Base-by-base conservation (phyloP, 202 grass and related monocot species). In the Bolboschoenoplectus hybrid region DNA sequence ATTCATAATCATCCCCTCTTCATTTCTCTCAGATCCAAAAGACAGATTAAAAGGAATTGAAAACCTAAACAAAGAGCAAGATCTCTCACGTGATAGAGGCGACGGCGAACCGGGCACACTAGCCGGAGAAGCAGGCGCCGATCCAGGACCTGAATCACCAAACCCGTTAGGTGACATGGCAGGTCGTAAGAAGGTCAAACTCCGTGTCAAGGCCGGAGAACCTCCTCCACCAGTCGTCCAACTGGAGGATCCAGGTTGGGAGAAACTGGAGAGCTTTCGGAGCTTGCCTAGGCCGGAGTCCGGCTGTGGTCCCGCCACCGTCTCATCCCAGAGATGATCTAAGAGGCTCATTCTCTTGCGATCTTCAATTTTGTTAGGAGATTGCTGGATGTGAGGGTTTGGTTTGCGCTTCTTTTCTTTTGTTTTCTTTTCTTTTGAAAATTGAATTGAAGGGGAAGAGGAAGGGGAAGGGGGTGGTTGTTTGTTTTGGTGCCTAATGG, bases 261-360 rank as follows among this genome's bases (percentile, higher is more conserved):
- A 88, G 87, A 95, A 95, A 74, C 91, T 92, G 41, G 81, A 77
- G 86, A 89, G 87, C 90, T 97, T 95, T 81, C 95, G 89, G 85
- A 95, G 93, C 93, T 93, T 95, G 84, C 93, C 89, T 74, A 97
- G 95, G 85, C 92, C 92, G 63, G 85, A 88, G 41, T 93, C 91
- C 68, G 92, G 95, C 47, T 78, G 83, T 9, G 95, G 95, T n/a
- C 95, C 95, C 44, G 95, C 91, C 63, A 97, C 91, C 10, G 95
- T 97, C 89, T 97, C 95, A 85, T 97, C 95, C 95, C 95, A 97
- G 12, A 97, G 95, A 77, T 92, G 93, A 80, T 95, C 92, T 40
- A 97, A 89, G 70, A 97, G 87, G 2, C 91, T 86, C 95, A 95
- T 97, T 87, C 12, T 74, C 19, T 46, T 51, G n/a, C 51, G 70